Evolutionary conservation across 768 basidiomycete genomes (phyloP), one percentile per base, ranked within the genome.

Genomic region (Leccinellum albellum): DNA sequence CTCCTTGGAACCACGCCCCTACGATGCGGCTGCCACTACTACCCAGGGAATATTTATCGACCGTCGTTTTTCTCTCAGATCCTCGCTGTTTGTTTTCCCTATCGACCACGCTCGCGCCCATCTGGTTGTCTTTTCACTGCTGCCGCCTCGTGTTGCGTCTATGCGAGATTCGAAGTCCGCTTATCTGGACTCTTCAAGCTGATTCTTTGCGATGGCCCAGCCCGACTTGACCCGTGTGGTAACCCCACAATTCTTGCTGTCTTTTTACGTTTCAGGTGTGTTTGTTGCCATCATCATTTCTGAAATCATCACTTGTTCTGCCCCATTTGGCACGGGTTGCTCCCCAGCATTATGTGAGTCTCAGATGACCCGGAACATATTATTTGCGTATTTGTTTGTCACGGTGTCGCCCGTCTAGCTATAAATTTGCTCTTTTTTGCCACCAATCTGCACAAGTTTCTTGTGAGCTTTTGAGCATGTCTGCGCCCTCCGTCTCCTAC

Each of bases 371-470:
- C 33, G 3, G 29, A 47, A 44, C 62, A 50, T 48, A 44, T 64
- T 53, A 54, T 55, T 53, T 54, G 50, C 68, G 58, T 66, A 63
- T 53, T 53, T 68, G 51, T 66, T 68, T 66, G 66, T n/a, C n/a
- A n/a, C n/a, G n/a, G n/a, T 67, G 60, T 54, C n/a, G n/a, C 40
- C 56, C 6, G 51, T 33, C 28, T 15, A n/a, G n/a, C 23, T 71
- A 71, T 71, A 71, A 73, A 71, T 57, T 59, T 40, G 24, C 42
- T 14, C 51, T 67, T 66, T 29, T 54, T 51, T 23, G 46, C 55
- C 1, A 48, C 53, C 55, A 32, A 46, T 20, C 6, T 15, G 40
- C 28, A 35, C 31, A 21, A 20, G n/a, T 54, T 29, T 58, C 45
- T 47, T 29, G 57, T 31, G 53, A 49, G 32, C 31, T 20, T 45